phyloP scores from a whole-genome alignment of 2,329 filamentous ascomycete species.

The Botrytis hyacinthi region DNA sequence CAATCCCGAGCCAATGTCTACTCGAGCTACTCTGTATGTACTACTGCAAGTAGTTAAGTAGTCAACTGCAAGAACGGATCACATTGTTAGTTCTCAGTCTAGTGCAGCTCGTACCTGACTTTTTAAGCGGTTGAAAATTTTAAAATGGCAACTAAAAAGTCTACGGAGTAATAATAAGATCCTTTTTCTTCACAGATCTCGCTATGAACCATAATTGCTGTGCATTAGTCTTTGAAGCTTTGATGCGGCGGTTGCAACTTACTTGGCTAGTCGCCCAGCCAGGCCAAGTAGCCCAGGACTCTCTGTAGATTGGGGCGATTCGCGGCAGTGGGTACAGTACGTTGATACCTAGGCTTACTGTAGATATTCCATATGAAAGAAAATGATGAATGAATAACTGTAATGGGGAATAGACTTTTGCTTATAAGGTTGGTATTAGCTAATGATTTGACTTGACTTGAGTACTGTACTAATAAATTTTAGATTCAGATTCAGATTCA shows the following conservation, averaged over 20 bases:
- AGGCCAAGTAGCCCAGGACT: background rate
- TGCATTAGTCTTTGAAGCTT: slow-evolving; percentile 8
- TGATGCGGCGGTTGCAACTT: background rate
- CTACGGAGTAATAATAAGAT: background rate
- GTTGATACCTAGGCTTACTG: background rate
- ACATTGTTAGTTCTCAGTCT: background rate
- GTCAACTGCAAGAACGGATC: background rate
- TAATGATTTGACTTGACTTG: background rate
- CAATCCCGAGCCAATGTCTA: background rate
- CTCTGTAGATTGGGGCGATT: background rate
- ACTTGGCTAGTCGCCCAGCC: background rate
- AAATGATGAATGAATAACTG: background rate
- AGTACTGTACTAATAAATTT: background rate
- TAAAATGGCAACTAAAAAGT: background rate
- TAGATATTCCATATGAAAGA: background rate
- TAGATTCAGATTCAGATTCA: too few relatives aligned
- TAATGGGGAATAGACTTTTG: background rate
- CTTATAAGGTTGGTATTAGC: background rate
- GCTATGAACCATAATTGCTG: background rate
- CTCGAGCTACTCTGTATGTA: background rate
- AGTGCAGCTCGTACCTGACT: background rate
- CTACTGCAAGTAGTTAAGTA: background rate
- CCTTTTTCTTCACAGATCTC: slow-evolving; percentile 5
- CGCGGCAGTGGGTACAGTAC: background rate
- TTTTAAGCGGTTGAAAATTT: background rate